Evolutionary conservation across 2,329 filamentous ascomycete genomes (phyloP).

Genomic region (Nectriaceae sp.): DNA sequence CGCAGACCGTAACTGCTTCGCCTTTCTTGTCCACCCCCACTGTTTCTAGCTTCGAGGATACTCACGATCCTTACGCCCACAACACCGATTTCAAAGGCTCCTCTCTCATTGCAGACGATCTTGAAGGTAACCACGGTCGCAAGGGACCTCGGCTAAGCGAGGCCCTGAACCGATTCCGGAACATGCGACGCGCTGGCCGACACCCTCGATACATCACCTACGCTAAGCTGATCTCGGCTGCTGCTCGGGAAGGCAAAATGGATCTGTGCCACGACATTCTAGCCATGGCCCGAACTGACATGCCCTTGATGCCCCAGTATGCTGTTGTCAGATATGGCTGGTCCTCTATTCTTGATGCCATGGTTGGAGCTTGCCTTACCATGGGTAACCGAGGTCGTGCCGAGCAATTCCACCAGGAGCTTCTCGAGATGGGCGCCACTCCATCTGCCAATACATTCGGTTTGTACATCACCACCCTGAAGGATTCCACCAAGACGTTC

Average conservation of each 20-base stretch:
- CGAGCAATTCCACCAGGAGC: constrained; percentile 85
- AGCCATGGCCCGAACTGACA: constrained; percentile 83
- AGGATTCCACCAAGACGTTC: constrained; percentile 96
- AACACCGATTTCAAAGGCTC: constrained; percentile 94
- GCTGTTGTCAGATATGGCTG: constrained; percentile 90
- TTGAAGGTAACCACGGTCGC: constrained; percentile 78
- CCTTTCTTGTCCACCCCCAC: constrained; percentile 57
- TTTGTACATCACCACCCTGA: constrained; percentile 98
- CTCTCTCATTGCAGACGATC: constrained; percentile 82
- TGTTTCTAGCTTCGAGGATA: constrained; percentile 71
- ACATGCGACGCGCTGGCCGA: constrained; percentile 88
- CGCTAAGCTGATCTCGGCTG: constrained; percentile 89
- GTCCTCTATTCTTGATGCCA: constrained; percentile 93
- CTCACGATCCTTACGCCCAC: constrained; percentile 86
- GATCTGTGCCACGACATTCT: constrained; percentile 84
- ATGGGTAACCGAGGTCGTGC: constrained; percentile 80
- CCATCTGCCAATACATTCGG: constrained; percentile 98
- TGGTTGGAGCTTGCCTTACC: constrained; percentile 89
- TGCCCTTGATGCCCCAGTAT: constrained; percentile 83
- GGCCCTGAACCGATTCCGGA: constrained; percentile 80
- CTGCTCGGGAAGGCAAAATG: constrained; percentile 81
- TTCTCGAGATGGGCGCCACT: constrained; percentile 85
- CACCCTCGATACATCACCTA: constrained; percentile 97
- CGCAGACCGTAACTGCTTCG: constrained; percentile 47
- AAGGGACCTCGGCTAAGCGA: constrained; percentile 76